Evolutionary conservation across 2,329 filamentous ascomycete genomes (phyloP).

Genomic region (Neofusicoccum ribis): DNA sequence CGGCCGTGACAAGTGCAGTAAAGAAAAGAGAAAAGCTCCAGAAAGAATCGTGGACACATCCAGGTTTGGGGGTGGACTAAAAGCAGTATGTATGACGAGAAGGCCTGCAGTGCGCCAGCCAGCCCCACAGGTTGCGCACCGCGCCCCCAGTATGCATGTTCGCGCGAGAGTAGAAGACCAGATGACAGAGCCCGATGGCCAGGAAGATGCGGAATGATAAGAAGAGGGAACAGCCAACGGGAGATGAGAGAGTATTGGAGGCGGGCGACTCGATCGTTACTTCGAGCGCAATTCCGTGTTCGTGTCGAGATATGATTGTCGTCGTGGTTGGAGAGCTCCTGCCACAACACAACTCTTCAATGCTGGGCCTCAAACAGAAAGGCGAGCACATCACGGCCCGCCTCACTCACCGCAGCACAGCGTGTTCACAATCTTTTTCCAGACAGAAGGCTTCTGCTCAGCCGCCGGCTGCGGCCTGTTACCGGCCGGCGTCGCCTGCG

Average conservation of each 20-base stretch:
- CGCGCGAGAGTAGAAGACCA: slow-evolving; percentile 17
- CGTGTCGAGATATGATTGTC: background rate
- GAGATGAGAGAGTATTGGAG: slow-evolving; percentile 5
- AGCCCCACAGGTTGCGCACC: slow-evolving; percentile 17
- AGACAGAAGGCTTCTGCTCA: slow-evolving; percentile 19
- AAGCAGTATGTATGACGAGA: slow-evolving; percentile 18
- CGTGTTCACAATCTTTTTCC: slow-evolving; percentile 19
- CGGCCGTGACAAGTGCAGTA: slow-evolving; percentile 18
- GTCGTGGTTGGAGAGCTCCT: background rate
- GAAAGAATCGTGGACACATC: slow-evolving; percentile 21
- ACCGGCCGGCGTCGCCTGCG: slow-evolving; percentile 48
- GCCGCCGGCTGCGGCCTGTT: slow-evolving; percentile 14
- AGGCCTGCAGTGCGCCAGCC: slow-evolving; percentile 16
- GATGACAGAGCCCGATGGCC: slow-evolving; percentile 12
- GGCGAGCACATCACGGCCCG: background rate
- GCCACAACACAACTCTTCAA: slow-evolving; percentile 6
- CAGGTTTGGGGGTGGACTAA: slow-evolving; percentile 18
- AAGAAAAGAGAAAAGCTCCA: slow-evolving; percentile 11
- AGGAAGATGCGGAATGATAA: slow-evolving; percentile 19
- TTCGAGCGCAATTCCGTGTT: background rate
- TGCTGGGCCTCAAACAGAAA: slow-evolving; percentile 8
- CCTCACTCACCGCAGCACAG: slow-evolving; percentile 21
- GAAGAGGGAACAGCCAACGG: slow-evolving; percentile 18
- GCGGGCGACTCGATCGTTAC: slow-evolving; percentile 1
- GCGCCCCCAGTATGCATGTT: slow-evolving; percentile 20